Evolutionary conservation across 352 stramenopile species (phyloP).

Genomic region (Phytophthora foliorum): DNA sequence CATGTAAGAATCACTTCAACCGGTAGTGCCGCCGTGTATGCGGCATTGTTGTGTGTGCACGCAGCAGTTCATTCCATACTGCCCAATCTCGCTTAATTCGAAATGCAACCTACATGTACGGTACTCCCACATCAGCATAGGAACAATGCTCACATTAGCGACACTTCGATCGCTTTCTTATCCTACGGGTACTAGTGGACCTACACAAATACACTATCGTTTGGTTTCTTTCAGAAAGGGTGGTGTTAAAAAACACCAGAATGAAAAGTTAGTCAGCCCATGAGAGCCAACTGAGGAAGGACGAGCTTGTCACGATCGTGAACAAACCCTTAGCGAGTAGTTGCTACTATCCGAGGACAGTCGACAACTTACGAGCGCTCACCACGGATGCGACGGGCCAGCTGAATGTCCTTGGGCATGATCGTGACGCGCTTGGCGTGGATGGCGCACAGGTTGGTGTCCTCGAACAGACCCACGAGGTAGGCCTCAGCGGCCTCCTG

Average conservation of each 20-base stretch:
- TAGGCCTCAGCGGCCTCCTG: slow-evolving; percentile 92
- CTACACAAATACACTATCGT: slow-evolving; percentile 6
- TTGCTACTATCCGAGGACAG: slow-evolving; percentile 17
- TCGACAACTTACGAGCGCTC: slow-evolving; percentile 75
- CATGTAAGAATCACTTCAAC: background rate
- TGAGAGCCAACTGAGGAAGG: slow-evolving; percentile 15
- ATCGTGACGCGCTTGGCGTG: slow-evolving; percentile 95
- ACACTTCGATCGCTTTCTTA: no score
- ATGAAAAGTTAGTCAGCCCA: slow-evolving; percentile 35
- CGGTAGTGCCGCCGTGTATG: no score
- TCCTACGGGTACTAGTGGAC: no score
- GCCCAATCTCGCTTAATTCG: no score
- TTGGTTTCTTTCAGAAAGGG: slow-evolving; percentile 61
- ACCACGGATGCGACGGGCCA: slow-evolving; percentile 93
- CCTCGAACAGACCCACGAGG: slow-evolving; percentile 86
- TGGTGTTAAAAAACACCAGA: slow-evolving; percentile 91
- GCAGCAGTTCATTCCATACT: no score
- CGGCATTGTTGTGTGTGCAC: no score
- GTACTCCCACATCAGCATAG: no score
- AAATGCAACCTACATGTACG: no score
- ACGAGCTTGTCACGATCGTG: slow-evolving; percentile 1
- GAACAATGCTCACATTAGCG: no score
- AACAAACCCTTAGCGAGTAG: background rate
- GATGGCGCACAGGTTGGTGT: slow-evolving; percentile 95
- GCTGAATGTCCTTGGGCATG: slow-evolving; percentile 96